Base-by-base conservation (phyloP, 768 basidiomycete species). In the Hemileccinum rubropunctum region DNA sequence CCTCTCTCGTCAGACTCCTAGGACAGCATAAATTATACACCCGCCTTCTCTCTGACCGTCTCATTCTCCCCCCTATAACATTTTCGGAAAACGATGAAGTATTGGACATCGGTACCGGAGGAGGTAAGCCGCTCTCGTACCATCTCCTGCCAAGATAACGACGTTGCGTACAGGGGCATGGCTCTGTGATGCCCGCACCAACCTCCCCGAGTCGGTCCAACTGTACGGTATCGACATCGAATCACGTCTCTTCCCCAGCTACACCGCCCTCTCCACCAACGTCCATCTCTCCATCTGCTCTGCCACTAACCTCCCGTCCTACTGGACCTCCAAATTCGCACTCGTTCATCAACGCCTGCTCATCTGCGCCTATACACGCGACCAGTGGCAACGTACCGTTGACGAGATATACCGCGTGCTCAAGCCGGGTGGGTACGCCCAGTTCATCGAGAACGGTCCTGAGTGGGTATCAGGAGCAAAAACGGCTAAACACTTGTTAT, bases 291-390 rank as follows among this genome's bases (percentile, higher is more conserved):
- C 56, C 0, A 6, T 62, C 20, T 57, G 58, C 20, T 63, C 65
- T 28, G 52, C 59, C n/a, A 63, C 60, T 6, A 20, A 49, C 18
- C 61, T 71, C 11, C 69, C 71, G 0, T 30, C 36, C 1, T 61
- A 59, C 26, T 69, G 71, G 70, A 42, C 58, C 3, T 60, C 54
- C 17, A 61, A 58, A 15, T 72, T 72, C 50, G 15, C 48, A 3
- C 57, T 72, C 35, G 56, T 71, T 14, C 57, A 70, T 26, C 71
- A 72, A 26, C 61, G 70, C 0, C 57, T 72, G 17, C 55, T 71
- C 2, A 53, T 69, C 7, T 55, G 45, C 5, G 70, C 60, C 1
- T 63, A 73, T 21, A 57, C 60, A 0, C 50, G 40, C 8, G 56
- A 56, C 2, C 62, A 71, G 13, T 72, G 71, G 71, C 43, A 21